Base-by-base conservation (phyloP, 257 asterid species). In the Scutellaria minor region DNA sequence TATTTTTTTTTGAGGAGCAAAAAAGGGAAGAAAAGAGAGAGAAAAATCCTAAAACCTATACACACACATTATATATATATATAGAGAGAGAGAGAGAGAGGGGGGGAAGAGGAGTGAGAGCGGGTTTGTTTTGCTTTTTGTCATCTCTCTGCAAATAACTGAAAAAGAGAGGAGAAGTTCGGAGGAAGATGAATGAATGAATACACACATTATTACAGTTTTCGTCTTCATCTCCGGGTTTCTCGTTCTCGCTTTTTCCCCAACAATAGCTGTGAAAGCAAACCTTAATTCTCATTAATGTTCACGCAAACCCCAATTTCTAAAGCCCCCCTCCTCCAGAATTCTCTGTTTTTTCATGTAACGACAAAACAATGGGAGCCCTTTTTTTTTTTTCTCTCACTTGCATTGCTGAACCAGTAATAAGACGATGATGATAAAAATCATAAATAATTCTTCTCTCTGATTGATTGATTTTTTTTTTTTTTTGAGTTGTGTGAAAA, bases 121-220 rank as follows among this genome's bases (percentile, higher is more conserved):
- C 45, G 77, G 47, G 37, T 62, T 63, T 55, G 81, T 56, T 72
- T 76, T 71, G 72, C 47, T n/a, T 71, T 27, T 15, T 71, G 75
- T 71, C 61, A 59, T 61, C 70, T 61, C 80, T 77, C 84, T 77
- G 84, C 79, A 77, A 77, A 69, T 73, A 80, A 80, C 79, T 80
- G 81, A 55, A 76, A 68, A 76, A 27, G 66, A 68, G 50, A n/a
- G 80, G 59, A n/a, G 77, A 57, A 10, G 51, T 65, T 42, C 31
- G 68, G 71, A 70, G 74, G 77, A 77, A 67, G 81, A 80, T 51
- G 79, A 64, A 31, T 61, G 27, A 24, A 24, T 24, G 18, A 18
- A 51, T 59, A 27, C n/a, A 54, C 77, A 65, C 39, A 72, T 71
- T 14, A 42, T 9, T 77, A 6, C 74, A 57, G 60, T 70, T 66